A percentile compares a stretch with the other conserved stretches of the same genome.
Conservation (phyloP, 129 eudicot species). For the Artemisia annua region DNA sequence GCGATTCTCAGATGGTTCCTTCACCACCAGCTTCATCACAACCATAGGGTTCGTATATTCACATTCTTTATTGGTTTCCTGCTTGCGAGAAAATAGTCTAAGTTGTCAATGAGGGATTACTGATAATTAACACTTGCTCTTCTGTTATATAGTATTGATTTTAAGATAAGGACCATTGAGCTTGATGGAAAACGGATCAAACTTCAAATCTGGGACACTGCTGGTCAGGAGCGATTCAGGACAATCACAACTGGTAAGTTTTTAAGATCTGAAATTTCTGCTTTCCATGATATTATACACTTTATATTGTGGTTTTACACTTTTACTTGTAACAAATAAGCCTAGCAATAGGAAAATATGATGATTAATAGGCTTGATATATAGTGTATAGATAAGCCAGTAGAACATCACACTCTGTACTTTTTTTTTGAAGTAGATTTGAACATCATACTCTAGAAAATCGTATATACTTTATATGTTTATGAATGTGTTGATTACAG, state of each 20-base stretch:
- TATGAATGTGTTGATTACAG: too few relatives aligned
- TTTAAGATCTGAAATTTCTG: neutral
- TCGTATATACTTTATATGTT: too few relatives aligned
- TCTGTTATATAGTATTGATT: conserved; percentile 66
- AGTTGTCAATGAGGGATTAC: neutral
- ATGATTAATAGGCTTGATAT: too few relatives aligned
- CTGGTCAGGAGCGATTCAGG: conserved; percentile 97
- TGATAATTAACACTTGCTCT: neutral
- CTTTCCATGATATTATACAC: neutral
- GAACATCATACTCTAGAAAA: too few relatives aligned
- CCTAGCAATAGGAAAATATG: too few relatives aligned
- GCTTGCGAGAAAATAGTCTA: neutral
- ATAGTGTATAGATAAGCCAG: too few relatives aligned
- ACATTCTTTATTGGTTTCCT: conserved; percentile 7
- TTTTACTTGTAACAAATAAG: too few relatives aligned
- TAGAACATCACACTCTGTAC: too few relatives aligned
- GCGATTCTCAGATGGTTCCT: conserved; percentile 99
- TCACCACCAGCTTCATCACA: conserved; percentile 97
- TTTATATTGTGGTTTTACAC: too few relatives aligned
- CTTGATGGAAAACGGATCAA: conserved; percentile 94
- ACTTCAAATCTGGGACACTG: conserved; percentile 98
- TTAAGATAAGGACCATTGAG: conserved; percentile 95
- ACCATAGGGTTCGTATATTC: conserved; percentile 84
- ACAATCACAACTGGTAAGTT: conserved; percentile 88
- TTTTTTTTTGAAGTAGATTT: too few relatives aligned